Evolutionary conservation across 2,329 filamentous ascomycete species (phyloP).

Genomic region (Fusarium foetens): DNA sequence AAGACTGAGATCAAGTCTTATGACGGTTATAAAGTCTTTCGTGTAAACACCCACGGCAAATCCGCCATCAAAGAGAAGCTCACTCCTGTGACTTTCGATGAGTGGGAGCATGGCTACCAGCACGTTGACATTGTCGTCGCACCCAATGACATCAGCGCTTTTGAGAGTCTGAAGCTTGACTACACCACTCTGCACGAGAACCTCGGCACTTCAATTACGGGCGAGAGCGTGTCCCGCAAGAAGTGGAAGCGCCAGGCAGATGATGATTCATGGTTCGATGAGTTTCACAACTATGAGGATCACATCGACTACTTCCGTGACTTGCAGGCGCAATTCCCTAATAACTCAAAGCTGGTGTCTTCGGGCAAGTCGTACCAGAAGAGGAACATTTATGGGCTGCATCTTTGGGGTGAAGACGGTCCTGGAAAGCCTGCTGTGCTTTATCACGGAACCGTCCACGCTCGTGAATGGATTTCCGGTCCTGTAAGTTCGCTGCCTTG

Average conservation of each 20-base stretch:
- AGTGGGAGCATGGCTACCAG: conserved; percentile 34
- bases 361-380: conserved; percentile 58
- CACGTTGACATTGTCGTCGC: conserved; percentile 49
- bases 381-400: conserved; percentile 66
- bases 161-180: conserved; percentile 47
- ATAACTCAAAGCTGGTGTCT: conserved; percentile 58
- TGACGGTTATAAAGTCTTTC: conserved; percentile 53
- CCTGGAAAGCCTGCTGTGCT: conserved; percentile 61
- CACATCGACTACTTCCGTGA: conserved; percentile 58
- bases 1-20: conserved; percentile 40
- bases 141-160: conserved; percentile 44
- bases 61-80: conserved; percentile 50
- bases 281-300: conserved; percentile 62
- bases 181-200: conserved; percentile 46
- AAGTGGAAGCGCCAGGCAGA: conserved; percentile 42
- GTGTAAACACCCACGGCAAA: conserved; percentile 57
- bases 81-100: conserved; percentile 37
- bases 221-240: conserved; percentile 40
- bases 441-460: conserved; percentile 63
- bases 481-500: conserved; percentile 55
- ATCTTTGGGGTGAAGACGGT: conserved; percentile 57
- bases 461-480: conserved; percentile 64
- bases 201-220: conserved; percentile 44
- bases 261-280: conserved; percentile 58
- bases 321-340: conserved; percentile 54